Evolutionary conservation across 2,329 filamentous ascomycete genomes (phyloP), one percentile per base, ranked within the genome.

Genomic region (Aspergillus tanneri): DNA sequence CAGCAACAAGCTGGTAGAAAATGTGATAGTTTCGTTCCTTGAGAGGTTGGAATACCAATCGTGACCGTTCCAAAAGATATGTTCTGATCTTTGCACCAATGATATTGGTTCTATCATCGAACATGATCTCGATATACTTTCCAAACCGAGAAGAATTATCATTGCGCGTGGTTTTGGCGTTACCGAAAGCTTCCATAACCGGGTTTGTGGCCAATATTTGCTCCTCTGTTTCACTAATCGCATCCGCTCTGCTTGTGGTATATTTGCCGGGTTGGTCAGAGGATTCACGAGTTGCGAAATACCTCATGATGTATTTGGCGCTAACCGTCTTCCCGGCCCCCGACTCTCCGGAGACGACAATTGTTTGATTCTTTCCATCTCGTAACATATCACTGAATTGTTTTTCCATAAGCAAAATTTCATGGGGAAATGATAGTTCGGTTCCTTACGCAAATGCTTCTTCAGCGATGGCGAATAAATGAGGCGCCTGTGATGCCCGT

Each of bases 81-180:
- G 91, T 96, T 61, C 93, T 83, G 66, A 99, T 99, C 76, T 95
- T 95, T 47, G 93, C 93, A 59, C 93, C 93, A 65, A 97, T 96
- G 63, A 99, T 99, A 69, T 95, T 93, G 54, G 90, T 96, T 64
- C 86, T 83, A 55, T 89, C 83, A 74, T 97, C 91, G 71, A 99
- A 99, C 90, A 97, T 92, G 68, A 99, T 99, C 76, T 99, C 93
- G 62, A 99, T 97, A 72, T 99, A 99, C 79, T 99, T 99, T 70
- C 93, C 93, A 72, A 99, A 99, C 65, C 93, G 84, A 34, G 93
- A 99, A 36, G 93, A 99, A 75, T 99, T 99, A 75, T 99, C 93
- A 75, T 99, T 99, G 69, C 93, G 83, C 9, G 93, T 99, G n/a
- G 93, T 99, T 77, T 99, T 99, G 46, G 93, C 93, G 76, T 99